Percentiles rank a stretch among this genome's conserved stretches.
phyloP scores from a whole-genome alignment of 257 asterid genomes.

The Solanum sejunctum region DNA sequence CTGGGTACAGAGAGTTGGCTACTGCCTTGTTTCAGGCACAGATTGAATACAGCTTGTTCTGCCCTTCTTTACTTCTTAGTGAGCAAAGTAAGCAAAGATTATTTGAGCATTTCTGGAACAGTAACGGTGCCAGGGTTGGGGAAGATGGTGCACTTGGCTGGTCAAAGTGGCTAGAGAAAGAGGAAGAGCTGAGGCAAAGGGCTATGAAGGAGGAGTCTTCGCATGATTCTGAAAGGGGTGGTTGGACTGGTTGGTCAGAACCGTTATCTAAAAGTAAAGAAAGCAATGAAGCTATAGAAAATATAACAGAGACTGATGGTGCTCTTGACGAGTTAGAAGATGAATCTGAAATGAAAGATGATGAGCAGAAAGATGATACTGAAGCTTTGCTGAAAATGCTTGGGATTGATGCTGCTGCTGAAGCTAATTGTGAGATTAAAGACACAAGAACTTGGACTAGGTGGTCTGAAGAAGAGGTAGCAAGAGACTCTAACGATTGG shows the following conservation, averaged over 20 bases:
- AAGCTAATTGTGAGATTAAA: slow-evolving; percentile 53
- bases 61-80: slow-evolving; percentile 66
- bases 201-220: slow-evolving; percentile 51
- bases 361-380: slow-evolving; percentile 58
- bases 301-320: slow-evolving; percentile 20
- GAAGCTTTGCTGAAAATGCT: slow-evolving; percentile 74
- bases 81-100: slow-evolving; percentile 83
- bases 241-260: slow-evolving; percentile 97
- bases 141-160: slow-evolving; percentile 97
- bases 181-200: slow-evolving; percentile 81
- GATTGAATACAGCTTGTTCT: slow-evolving; percentile 75
- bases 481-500: slow-evolving; percentile 63
- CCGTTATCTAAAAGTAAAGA: slow-evolving; percentile 44
- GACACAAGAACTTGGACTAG: slow-evolving; percentile 71
- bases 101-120: slow-evolving; percentile 90
- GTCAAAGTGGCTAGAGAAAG: slow-evolving; percentile 88
- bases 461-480: slow-evolving; percentile 81
- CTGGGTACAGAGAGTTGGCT: slow-evolving; percentile 91
- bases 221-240: slow-evolving; percentile 57
- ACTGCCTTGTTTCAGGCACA: slow-evolving; percentile 93
- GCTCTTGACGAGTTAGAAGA: slow-evolving; percentile 40
- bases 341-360: slow-evolving; percentile 36
- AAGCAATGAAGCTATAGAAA: slow-evolving; percentile 22
- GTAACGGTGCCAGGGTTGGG: slow-evolving; percentile 87
- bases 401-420: slow-evolving; percentile 78